These are phyloP conservation scores for Backusella macrospora DNA, from an alignment of 192 early-diverging fungal genomes.

Conservation along the genomic window DNA sequence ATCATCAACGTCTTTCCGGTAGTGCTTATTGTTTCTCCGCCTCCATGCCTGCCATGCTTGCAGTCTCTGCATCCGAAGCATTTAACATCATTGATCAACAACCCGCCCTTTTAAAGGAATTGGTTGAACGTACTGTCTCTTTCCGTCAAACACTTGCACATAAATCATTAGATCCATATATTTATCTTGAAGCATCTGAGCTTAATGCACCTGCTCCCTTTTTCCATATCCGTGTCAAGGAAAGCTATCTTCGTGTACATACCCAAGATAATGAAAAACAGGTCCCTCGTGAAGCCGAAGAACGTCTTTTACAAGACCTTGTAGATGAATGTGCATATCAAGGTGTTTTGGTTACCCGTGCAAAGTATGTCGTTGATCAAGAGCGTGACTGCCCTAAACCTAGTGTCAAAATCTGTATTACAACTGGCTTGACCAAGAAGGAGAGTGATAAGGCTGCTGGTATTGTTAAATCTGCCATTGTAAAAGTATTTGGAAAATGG, in stretches of 20 bases:
- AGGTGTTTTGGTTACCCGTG: constrained; percentile 83
- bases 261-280: constrained; percentile 17
- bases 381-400: constrained; percentile 76
- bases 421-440: constrained; percentile 74
- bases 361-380: constrained; percentile 85
- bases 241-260: constrained; percentile 34
- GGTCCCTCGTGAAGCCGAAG: constrained; percentile 68
- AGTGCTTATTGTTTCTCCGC: constrained; percentile 93
- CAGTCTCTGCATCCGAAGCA: constrained; percentile 86
- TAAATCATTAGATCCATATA: constrained; percentile 27
- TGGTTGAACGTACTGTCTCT: constrained; percentile 65
- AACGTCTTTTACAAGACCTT: constrained; percentile 76
- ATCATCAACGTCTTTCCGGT: constrained; percentile 92
- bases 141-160: constrained; percentile 51
- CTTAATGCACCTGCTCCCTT: constrained; percentile 56
- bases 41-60: constrained; percentile 90
- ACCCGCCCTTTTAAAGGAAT: constrained; percentile 47
- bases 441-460: constrained; percentile 85
- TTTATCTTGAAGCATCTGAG: constrained; percentile 21
- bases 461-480: constrained; percentile 73
- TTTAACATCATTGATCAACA: constrained; percentile 63
- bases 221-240: constrained; percentile 73
- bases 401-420: constrained; percentile 82
- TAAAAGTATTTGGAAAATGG: constrained; percentile 53
- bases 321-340: constrained; percentile 79